phyloP scores from a whole-genome alignment of 257 asterid species.

The Jacaranda mimosifolia region DNA sequence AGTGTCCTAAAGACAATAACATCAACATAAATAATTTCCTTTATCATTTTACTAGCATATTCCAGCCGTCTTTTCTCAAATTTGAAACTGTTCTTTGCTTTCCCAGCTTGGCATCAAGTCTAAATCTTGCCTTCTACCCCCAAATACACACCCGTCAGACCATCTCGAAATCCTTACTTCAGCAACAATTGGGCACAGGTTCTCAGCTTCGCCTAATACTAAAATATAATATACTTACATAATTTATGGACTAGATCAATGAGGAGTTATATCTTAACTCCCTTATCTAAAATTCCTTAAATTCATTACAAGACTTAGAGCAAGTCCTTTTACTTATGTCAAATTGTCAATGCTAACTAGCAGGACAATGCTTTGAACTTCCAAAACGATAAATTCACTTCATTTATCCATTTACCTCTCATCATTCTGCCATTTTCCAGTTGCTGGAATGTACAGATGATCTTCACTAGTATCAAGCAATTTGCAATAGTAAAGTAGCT shows the following conservation, averaged over 20 bases:
- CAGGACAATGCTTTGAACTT: not conserved
- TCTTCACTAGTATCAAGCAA: not conserved
- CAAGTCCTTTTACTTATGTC: not conserved
- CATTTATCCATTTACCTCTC: not conserved
- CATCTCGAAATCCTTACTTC: not conserved
- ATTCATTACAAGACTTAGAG: not conserved
- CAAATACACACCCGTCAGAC: not conserved
- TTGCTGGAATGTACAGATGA: no score
- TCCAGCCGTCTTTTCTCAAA: not conserved
- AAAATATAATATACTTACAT: not conserved
- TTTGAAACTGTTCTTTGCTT: not conserved
- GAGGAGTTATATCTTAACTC: not conserved
- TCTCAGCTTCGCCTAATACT: not conserved
- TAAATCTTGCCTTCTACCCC: not conserved
- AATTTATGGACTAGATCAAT: not conserved
- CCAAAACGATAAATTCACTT: not conserved
- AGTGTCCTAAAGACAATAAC: not conserved
- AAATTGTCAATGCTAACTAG: not conserved
- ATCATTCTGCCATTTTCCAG: not conserved
- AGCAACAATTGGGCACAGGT: not conserved
- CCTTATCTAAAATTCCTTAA: not conserved
- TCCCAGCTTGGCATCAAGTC: not conserved
- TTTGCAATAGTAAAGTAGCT: not conserved
- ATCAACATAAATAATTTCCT: not conserved
- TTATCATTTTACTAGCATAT: not conserved